Evolutionary conservation across 2,329 filamentous ascomycete genomes (phyloP), one percentile per base, ranked within the genome.

Genomic region (Pyrenophora seminiperda): DNA sequence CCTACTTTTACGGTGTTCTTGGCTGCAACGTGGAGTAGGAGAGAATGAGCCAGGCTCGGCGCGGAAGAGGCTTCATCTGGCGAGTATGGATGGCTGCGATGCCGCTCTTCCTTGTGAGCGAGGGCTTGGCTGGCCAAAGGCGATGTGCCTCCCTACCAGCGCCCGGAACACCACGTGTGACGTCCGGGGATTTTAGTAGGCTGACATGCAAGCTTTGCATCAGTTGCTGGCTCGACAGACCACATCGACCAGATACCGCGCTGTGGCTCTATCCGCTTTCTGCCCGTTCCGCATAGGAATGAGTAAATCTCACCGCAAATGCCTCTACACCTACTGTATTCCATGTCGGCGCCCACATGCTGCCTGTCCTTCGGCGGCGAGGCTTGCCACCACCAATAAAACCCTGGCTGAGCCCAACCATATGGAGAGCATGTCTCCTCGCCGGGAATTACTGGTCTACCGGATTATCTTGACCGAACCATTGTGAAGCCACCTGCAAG

Each of bases 21-120:
- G 47, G 30, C 27, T 36, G 41, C 19, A 32, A 46, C 48, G 56
- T 55, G 60, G 53, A 56, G 50, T 40, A 45, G 45, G 32, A 43
- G 39, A 13, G 47, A 44, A 32, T 19, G 42, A 33, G 41, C 24
- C 46, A 20, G 34, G 47, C 47, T 22, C 46, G 50, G 45, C 34
- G 50, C 53, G 56, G 54, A 46, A 53, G 47, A 56, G 46, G 53
- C 55, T 47, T 54, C 53, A 49, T 54, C 48, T 36, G 52, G 33
- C 47, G 41, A 36, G 22, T 50, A 47, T 41, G 42, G 42, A 56
- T 41, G 47, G 50, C 40, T 7, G 52, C 51, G 47, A 50, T 58
- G 54, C 49, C 47, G 48, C 47, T 50, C 46, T 50, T 53, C 46
- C 43, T 47, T 36, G 48, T 24, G 52, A 42, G 42, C n/a, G 31